A percentile compares a stretch with the other conserved stretches of the same genome.
phyloP scores from a whole-genome alignment of 371 early-diverging fungal genomes.

The Mortierella sp. region DNA sequence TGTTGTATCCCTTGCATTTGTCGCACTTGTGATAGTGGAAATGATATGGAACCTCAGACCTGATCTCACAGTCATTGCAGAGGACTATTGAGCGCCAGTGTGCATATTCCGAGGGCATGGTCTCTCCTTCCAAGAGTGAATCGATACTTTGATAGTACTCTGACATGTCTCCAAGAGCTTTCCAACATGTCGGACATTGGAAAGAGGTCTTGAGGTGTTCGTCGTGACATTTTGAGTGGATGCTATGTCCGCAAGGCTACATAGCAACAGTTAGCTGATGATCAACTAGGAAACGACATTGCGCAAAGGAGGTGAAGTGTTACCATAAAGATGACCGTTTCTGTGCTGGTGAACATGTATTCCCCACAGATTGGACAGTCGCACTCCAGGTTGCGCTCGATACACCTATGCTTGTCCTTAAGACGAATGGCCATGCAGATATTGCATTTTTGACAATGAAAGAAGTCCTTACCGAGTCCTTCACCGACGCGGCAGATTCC shows the following conservation, averaged over 20 bases:
- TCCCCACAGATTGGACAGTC: conserved; percentile 99
- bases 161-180: conserved; percentile 90
- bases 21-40: conserved; percentile 96
- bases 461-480: conserved; percentile 83
- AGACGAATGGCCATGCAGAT: conserved; percentile 87
- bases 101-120: conserved; percentile 93
- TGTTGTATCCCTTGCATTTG: conserved; percentile 91
- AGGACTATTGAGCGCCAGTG: conserved; percentile 76
- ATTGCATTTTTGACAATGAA: conserved; percentile 95
- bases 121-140: conserved; percentile 78
- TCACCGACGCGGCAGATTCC: conserved; percentile 94
- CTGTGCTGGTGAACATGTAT: conserved; percentile 90
- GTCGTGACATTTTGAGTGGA: conserved; percentile 91
- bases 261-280: background rate
- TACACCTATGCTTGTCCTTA: conserved; percentile 88
- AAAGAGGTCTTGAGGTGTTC: conserved; percentile 89
- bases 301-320: too few relatives aligned
- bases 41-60: conserved; percentile 84
- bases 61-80: conserved; percentile 96
- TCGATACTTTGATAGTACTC: conserved; percentile 88
- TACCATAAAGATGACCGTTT: conserved; percentile 89
- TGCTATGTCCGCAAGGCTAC: conserved; percentile 94
- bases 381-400: conserved; percentile 90
- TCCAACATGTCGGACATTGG: conserved; percentile 97
- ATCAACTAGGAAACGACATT: background rate